Conservation (phyloP, 2,329 filamentous ascomycete species). For the Thermoascus crustaceus region DNA sequence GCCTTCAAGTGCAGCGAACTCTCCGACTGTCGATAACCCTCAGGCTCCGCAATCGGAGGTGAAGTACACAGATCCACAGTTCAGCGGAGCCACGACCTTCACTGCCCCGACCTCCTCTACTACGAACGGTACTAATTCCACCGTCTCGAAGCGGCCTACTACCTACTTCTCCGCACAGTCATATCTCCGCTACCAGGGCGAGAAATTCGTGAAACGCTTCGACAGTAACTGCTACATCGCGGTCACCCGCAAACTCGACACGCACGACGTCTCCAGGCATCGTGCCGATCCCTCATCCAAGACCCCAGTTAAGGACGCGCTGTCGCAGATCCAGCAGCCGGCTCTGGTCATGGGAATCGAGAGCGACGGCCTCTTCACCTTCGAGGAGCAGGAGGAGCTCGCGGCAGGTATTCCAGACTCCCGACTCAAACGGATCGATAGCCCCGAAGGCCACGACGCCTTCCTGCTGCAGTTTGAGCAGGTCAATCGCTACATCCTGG, state of each 20-base stretch:
- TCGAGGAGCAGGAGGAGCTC: constrained; percentile 90
- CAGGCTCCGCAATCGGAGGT: constrained; percentile 25
- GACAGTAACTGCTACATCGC: constrained; percentile 99
- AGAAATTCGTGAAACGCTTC: constrained; percentile 94
- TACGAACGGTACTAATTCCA: constrained; percentile 14
- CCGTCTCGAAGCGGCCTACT: constrained; percentile 41
- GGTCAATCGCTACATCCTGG: constrained; percentile 79
- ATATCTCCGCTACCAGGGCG: constrained; percentile 90
- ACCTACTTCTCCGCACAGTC: constrained; percentile 99
- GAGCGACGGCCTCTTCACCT: constrained; percentile 91
- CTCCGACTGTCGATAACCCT: constrained; percentile 17
- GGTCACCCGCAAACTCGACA: constrained; percentile 95
- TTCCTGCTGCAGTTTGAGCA: constrained; percentile 96
- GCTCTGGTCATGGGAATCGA: constrained; percentile 89
- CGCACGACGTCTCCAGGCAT: constrained; percentile 83
- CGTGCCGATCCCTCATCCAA: constrained; percentile 42
- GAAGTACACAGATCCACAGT: constrained; percentile 57
- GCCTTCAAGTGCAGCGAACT: constrained; percentile 27
- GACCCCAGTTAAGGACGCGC: constrained; percentile 58
- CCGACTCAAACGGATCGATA: constrained; percentile 77
- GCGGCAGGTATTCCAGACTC: constrained; percentile 72
- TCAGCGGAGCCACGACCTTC: constrained; percentile 56
- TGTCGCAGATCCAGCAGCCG: constrained; percentile 78
- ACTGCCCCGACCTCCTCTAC: constrained; percentile 30
- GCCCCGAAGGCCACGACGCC: constrained; percentile 89